These are phyloP conservation scores for Phaeosphaeriaceae sp. DNA, from an alignment of 2,329 filamentous ascomycete genomes.

Conservation along the genomic window DNA sequence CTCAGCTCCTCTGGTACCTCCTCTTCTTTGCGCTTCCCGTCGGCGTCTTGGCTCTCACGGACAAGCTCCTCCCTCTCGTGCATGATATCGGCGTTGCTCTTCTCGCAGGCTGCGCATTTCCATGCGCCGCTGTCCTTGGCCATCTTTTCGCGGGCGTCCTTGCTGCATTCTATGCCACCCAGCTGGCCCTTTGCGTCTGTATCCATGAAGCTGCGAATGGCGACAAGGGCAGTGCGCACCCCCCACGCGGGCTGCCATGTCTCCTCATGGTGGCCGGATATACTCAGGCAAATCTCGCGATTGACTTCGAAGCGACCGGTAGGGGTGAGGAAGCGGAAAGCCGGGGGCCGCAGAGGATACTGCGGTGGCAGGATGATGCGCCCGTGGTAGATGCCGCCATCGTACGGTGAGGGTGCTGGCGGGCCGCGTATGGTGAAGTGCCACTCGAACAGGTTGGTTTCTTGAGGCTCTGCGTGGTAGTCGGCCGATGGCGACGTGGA, in stretches of 20 bases:
- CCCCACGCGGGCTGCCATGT: slow-evolving; percentile 99
- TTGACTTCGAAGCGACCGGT: slow-evolving; percentile 95
- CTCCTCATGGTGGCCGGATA: slow-evolving; percentile 95
- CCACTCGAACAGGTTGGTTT: slow-evolving; percentile 95
- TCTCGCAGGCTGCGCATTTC: slow-evolving; percentile 74
- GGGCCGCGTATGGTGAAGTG: slow-evolving; percentile 97
- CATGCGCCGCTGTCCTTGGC: slow-evolving; percentile 72
- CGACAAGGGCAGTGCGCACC: slow-evolving; percentile 82
- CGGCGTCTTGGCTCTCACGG: slow-evolving; percentile 54
- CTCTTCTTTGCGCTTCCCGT: slow-evolving; percentile 52
- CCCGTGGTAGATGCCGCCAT: slow-evolving; percentile 88
- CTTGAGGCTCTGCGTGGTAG: slow-evolving; percentile 84
- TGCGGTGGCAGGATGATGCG: slow-evolving; percentile 88
- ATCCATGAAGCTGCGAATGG: slow-evolving; percentile 90
- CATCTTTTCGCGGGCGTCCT: slow-evolving; percentile 67
- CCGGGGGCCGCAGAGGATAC: slow-evolving; percentile 90
- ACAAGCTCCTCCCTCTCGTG: slow-evolving; percentile 69
- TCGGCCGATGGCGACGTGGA: slow-evolving; percentile 80
- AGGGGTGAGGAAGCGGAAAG: slow-evolving; percentile 94
- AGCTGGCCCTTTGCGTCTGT: slow-evolving; percentile 86
- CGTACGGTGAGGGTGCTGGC: slow-evolving; percentile 77
- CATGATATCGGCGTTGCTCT: slow-evolving; percentile 76
- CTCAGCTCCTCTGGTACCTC: slow-evolving; percentile 62
- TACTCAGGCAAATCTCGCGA: slow-evolving; percentile 93
- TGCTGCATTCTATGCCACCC: slow-evolving; percentile 81